Evolutionary conservation across 2,329 filamentous ascomycete genomes (phyloP).

Genomic region (Rachicladosporium sp.): DNA sequence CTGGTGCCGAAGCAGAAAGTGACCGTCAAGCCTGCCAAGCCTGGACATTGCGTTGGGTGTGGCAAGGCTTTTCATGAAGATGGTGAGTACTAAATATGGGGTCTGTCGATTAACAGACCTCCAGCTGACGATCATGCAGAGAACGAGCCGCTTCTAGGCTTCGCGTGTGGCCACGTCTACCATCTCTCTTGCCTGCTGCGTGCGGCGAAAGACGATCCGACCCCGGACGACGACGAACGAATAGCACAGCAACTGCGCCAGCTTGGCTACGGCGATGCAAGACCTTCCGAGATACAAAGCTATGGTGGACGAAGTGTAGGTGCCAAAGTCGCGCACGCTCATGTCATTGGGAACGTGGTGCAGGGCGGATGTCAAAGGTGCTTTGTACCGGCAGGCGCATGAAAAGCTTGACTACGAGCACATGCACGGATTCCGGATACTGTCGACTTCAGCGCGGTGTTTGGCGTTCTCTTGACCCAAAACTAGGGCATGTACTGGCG

Average conservation of each 20-base stretch:
- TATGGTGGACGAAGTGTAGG: slow-evolving; percentile 52
- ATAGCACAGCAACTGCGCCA: slow-evolving; percentile 20
- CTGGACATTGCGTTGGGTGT: slow-evolving; percentile 30
- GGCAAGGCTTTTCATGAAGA: slow-evolving; percentile 25
- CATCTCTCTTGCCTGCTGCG: slow-evolving; percentile 61
- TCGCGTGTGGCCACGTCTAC: slow-evolving; percentile 72
- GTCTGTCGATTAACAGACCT: no score
- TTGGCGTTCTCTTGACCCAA: no score
- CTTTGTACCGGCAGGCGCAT: slow-evolving; percentile 8
- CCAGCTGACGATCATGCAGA: slow-evolving; percentile 28
- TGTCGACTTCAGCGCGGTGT: no score
- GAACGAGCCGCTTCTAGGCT: slow-evolving; percentile 62
- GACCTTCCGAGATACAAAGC: slow-evolving; percentile 30
- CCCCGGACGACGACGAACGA: slow-evolving; percentile 24
- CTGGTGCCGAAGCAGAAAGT: slow-evolving; percentile 14
- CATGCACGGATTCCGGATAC: no score
- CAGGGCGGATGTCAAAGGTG: slow-evolving; percentile 18
- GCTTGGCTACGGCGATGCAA: slow-evolving; percentile 33
- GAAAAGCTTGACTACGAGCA: background rate
- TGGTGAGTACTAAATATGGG: slow-evolving; percentile 15
- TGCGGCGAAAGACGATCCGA: slow-evolving; percentile 10
- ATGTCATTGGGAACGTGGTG: slow-evolving; percentile 61
- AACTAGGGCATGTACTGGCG: no score
- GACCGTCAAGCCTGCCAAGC: slow-evolving; percentile 14
- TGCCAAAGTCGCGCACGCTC: slow-evolving; percentile 76